Evolutionary conservation across 108 stramenopile genomes (phyloP), one percentile per base, ranked within the genome.

Genomic region (Fragilaria crotonensis): DNA sequence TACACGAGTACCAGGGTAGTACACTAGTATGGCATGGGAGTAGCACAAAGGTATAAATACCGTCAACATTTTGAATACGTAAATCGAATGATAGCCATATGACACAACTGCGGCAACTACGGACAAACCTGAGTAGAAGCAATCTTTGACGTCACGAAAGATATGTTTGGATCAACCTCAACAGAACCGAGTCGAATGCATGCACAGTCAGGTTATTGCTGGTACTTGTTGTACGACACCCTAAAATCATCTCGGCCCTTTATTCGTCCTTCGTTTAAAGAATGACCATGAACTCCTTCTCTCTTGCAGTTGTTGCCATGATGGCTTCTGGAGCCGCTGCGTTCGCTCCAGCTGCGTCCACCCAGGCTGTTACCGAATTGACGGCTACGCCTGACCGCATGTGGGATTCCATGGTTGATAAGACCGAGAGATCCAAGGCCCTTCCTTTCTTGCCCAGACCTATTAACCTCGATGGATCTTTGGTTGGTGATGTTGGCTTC

Each of bases 401-500:
- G 71, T 90, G 89, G 89, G 76, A 90, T 72, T 75, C 63, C 58
- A 90, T 90, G 89, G 89, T 93, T 29, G 91, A 93, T 67, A 81
- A 81, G 53, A 85, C 81, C 1, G 67, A 87, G 62, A 72, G 91
- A 58, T 89, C 87, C 33, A 67, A 64, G 22, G 49, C 91, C 19
- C 47, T 81, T 46, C 91, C 91, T 33, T 93, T 71, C 73, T 79
- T 93, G 68, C 91, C 91, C 57, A 87, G 91, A 52, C 78, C 91
- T 32, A 71, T 76, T 60, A 73, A 71, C 73, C 85, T 96, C 27
- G 95, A 95, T 54, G 96, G 96, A 61, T 72, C 81, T 31, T 70
- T 81, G 57, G 78, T 78, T 53, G 95, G 91, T 33, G 96, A 95
- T 68, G 87, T 81, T 30, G 96, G 96, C 28, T 97, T 97, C 58